Percentiles rank a stretch among this genome's conserved stretches.
These are phyloP conservation scores for Manihot esculenta DNA, from an alignment of 441 rosid species.

Conservation along the genomic window DNA sequence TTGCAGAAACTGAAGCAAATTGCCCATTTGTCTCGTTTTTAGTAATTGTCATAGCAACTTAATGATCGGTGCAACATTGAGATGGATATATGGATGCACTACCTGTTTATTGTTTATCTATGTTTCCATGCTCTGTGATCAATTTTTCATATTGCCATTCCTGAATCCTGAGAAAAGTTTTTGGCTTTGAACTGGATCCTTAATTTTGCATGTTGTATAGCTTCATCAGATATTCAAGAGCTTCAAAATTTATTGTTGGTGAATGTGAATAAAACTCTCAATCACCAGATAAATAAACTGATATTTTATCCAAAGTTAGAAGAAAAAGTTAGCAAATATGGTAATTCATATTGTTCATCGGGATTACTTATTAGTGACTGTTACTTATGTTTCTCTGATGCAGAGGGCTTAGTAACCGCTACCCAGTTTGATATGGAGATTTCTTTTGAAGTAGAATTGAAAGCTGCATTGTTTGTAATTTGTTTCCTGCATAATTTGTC, in stretches of 20 bases:
- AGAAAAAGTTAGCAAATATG: background rate
- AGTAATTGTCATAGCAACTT: background rate
- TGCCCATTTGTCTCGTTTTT: too few species aligned
- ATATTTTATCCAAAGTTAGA: background rate
- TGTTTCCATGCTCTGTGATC: background rate
- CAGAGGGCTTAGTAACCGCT: constrained; percentile 16
- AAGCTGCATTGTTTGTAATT: background rate
- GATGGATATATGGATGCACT: background rate
- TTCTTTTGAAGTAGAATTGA: background rate
- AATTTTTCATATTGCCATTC: background rate
- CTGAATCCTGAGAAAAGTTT: background rate
- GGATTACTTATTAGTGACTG: background rate
- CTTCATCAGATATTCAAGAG: background rate
- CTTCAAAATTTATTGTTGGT: background rate
- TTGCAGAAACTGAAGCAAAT: too few species aligned
- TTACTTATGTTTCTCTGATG: constrained; percentile 2
- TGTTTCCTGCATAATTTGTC: background rate
- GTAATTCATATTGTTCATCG: background rate
- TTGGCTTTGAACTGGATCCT: background rate
- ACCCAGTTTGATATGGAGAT: constrained; percentile 1
- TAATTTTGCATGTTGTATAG: too few species aligned
- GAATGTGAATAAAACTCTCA: background rate
- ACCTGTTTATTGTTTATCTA: background rate
- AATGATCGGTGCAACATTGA: background rate
- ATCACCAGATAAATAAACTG: background rate